A percentile compares a stretch with the other conserved stretches of the same genome.
Evolutionary conservation across 2,329 filamentous ascomycete species (phyloP).

Genomic region (Emericellopsis atlantica): DNA sequence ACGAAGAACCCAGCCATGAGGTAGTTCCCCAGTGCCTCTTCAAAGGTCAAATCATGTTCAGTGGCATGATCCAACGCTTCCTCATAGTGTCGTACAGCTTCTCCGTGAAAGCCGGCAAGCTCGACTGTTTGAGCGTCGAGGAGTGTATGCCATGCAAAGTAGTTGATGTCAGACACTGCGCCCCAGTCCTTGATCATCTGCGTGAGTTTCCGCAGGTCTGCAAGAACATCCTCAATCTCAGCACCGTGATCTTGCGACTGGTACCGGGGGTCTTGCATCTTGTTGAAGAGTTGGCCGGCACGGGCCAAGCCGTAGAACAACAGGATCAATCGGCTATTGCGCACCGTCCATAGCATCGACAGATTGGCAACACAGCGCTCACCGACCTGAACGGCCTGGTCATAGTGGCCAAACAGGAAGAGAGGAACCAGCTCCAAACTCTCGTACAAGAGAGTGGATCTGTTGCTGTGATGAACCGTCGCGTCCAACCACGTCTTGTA

Average conservation of each 20-base stretch:
- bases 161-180: constrained; percentile 55
- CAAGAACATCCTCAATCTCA: constrained; percentile 34
- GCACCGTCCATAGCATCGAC: constrained; percentile 42
- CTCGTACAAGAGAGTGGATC: constrained; percentile 57
- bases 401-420: constrained; percentile 51
- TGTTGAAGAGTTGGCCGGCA: constrained; percentile 35
- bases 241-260: constrained; percentile 26
- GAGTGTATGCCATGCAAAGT: constrained; percentile 54
- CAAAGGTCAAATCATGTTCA: constrained; percentile 52
- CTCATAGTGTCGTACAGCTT: constrained; percentile 54
- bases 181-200: constrained; percentile 53
- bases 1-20: constrained; percentile 62
- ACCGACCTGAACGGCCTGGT: constrained; percentile 45
- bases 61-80: constrained; percentile 59
- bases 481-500: constrained; percentile 48
- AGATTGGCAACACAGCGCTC: constrained; percentile 31
- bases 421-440: constrained; percentile 50
- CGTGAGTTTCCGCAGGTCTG: constrained; percentile 40
- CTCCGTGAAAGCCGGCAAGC: constrained; percentile 40
- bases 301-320: constrained; percentile 49
- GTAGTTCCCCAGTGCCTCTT: constrained; percentile 63
- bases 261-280: constrained; percentile 32
- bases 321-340: constrained; percentile 43
- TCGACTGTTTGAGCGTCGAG: constrained; percentile 59
- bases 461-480: constrained; percentile 44